A percentile compares a stretch with the other conserved stretches of the same genome.
Conservation (phyloP, 441 rosid genomes). For the Gossypium schwendimanii region DNA sequence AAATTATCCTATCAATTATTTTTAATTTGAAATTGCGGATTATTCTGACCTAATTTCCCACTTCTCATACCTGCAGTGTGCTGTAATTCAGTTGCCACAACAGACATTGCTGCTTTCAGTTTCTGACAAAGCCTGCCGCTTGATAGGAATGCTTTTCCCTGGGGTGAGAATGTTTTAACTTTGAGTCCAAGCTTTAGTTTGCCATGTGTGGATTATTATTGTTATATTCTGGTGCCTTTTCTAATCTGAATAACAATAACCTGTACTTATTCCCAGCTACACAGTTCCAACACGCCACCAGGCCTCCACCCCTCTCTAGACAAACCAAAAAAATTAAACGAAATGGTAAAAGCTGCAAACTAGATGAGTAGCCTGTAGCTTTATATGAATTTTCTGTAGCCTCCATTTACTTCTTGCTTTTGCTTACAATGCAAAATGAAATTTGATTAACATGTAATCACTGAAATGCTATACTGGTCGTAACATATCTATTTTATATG, state of each 20-base stretch:
- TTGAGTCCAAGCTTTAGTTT: background rate
- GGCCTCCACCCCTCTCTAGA: background rate
- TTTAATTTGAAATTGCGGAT: background rate
- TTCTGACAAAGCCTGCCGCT: slow-evolving; percentile 86
- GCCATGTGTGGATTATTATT: background rate
- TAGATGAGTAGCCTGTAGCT: background rate
- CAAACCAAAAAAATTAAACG: background rate
- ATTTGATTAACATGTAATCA: background rate
- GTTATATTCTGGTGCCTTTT: background rate
- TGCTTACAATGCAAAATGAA: background rate
- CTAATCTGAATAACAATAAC: background rate
- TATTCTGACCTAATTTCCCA: slow-evolving; percentile 24
- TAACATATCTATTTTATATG: background rate
- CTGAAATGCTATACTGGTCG: background rate
- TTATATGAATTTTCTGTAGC: background rate
- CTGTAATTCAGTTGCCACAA: slow-evolving; percentile 90
- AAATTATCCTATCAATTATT: slow-evolving; percentile 1
- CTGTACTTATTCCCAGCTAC: background rate
- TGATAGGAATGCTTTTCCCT: slow-evolving; percentile 97
- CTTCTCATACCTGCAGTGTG: slow-evolving; percentile 49
- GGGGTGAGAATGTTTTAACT: slow-evolving; percentile 56
- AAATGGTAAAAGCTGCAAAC: background rate
- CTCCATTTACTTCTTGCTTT: background rate
- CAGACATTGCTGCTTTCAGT: slow-evolving; percentile 92
- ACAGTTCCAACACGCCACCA: background rate